Percentiles rank a stretch among this genome's conserved stretches.
Conservation (phyloP, 495 filamentous ascomycete genomes). For the Trichoderma virens region DNA sequence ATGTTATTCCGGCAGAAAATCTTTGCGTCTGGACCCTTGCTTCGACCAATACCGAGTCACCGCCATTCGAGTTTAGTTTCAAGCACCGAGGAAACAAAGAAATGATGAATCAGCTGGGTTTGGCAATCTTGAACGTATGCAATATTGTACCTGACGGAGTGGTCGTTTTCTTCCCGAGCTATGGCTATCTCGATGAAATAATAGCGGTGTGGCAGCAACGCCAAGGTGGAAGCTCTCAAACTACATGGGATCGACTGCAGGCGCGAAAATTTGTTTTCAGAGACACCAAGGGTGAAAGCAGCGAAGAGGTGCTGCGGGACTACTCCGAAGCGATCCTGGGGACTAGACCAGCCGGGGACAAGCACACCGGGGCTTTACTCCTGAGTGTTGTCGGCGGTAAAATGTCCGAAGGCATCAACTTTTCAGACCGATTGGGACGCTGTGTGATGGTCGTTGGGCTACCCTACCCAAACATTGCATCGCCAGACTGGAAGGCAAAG, state of each 20-base stretch:
- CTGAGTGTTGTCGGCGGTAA: slow-evolving; percentile 95
- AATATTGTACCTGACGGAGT: slow-evolving; percentile 77
- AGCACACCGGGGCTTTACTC: slow-evolving; percentile 58
- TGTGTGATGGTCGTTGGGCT: slow-evolving; percentile 85
- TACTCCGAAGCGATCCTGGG: slow-evolving; percentile 63
- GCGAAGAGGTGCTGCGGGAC: slow-evolving; percentile 59
- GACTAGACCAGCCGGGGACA: background rate
- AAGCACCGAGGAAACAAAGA: slow-evolving; percentile 53
- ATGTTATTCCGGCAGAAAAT: slow-evolving; percentile 81
- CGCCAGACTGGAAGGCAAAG: slow-evolving; percentile 86
- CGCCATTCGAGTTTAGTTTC: slow-evolving; percentile 79
- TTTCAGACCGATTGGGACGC: slow-evolving; percentile 83
- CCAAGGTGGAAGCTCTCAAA: slow-evolving; percentile 19
- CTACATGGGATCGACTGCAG: slow-evolving; percentile 48
- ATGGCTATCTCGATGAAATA: slow-evolving; percentile 76
- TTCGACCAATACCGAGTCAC: slow-evolving; percentile 21
- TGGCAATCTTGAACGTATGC: slow-evolving; percentile 62
- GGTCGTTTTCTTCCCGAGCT: slow-evolving; percentile 95
- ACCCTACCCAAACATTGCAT: slow-evolving; percentile 86
- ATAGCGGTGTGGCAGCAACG: slow-evolving; percentile 54
- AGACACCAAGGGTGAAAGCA: slow-evolving; percentile 52
- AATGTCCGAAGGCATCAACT: slow-evolving; percentile 96
- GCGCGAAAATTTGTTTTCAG: slow-evolving; percentile 58
- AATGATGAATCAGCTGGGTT: slow-evolving; percentile 69
- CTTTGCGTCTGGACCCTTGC: slow-evolving; percentile 60